Conservation (phyloP, 495 filamentous ascomycete species). For the Hypoxylon intermedium region DNA sequence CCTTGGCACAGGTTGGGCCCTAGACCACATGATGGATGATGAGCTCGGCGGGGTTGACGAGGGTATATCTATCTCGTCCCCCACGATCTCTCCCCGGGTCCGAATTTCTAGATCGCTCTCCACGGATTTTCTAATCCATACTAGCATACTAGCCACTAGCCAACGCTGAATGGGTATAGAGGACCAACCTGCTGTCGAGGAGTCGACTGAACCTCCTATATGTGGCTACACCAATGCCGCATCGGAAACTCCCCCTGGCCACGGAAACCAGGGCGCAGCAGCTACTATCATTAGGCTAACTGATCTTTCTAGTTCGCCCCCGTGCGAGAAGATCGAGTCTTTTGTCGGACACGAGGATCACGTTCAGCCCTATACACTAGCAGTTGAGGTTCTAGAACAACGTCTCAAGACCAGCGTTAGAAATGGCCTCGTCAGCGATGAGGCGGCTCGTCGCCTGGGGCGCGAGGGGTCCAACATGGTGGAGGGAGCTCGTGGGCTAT, state of each 20-base stretch:
- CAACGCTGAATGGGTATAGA: conserved; percentile 57
- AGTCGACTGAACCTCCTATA: conserved; percentile 61
- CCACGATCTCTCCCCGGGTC: conserved; percentile 20
- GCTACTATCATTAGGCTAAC: conserved; percentile 3
- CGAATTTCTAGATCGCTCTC: conserved; percentile 11
- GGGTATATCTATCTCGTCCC: conserved; percentile 36
- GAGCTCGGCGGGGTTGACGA: conserved; percentile 26
- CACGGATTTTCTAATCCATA: conserved; percentile 10
- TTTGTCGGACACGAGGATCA: conserved; percentile 14
- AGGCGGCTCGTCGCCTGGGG: conserved; percentile 54
- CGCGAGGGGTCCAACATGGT: conserved; percentile 60
- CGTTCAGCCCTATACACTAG: conserved; percentile 35
- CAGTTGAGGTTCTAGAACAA: conserved; percentile 31
- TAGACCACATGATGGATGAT: conserved; percentile 21
- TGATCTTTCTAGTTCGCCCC: neutral
- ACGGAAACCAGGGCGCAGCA: conserved; percentile 24
- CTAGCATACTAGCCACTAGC: conserved; percentile 17
- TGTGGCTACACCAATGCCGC: conserved; percentile 49
- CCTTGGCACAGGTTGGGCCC: conserved; percentile 31
- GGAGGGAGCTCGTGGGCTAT: conserved; percentile 58
- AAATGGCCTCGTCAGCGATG: conserved; percentile 50
- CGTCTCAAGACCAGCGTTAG: conserved; percentile 36
- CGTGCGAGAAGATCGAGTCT: conserved; percentile 7
- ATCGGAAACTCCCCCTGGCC: conserved; percentile 23
- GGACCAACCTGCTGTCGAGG: conserved; percentile 55